phyloP scores from a whole-genome alignment of 495 filamentous ascomycete genomes.

The Copromyces sp. region DNA sequence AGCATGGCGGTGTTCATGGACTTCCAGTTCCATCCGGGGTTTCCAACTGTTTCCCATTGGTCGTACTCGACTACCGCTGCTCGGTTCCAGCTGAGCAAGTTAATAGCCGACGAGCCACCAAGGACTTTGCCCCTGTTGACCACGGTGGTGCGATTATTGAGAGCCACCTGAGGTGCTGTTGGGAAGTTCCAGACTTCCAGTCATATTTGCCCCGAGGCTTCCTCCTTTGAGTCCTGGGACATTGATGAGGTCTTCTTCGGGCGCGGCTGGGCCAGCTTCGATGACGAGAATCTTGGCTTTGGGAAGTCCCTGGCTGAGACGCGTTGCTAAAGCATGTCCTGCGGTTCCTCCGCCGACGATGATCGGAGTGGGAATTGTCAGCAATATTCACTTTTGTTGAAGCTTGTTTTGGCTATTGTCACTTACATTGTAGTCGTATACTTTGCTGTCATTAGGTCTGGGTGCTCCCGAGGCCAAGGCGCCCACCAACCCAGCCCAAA shows the following conservation, averaged over 20 bases:
- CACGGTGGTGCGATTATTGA: constrained; percentile 19
- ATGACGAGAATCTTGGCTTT: constrained; percentile 43
- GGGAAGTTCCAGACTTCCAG: constrained; percentile 49
- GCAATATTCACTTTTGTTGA: neutral
- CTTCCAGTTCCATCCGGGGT: constrained; percentile 47
- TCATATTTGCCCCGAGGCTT: constrained; percentile 39
- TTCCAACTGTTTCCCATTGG: constrained; percentile 45
- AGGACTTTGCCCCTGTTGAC: constrained; percentile 40
- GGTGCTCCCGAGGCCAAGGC: neutral
- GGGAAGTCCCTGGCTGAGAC: constrained; percentile 45
- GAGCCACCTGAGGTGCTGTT: constrained; percentile 33
- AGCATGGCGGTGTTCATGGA: constrained; percentile 26
- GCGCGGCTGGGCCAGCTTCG: constrained; percentile 41
- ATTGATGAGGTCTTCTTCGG: constrained; percentile 37
- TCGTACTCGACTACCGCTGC: constrained; percentile 47
- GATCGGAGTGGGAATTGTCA: constrained; percentile 21
- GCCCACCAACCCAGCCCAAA: neutral
- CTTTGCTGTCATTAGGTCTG: neutral
- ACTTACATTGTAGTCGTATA: neutral
- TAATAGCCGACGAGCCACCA: constrained; percentile 32
- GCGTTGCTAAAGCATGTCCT: constrained; percentile 46
- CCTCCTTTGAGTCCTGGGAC: constrained; percentile 28
- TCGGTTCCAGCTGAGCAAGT: constrained; percentile 43
- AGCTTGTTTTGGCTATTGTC: neutral
- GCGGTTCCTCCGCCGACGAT: constrained; percentile 59